A percentile compares a stretch with the other conserved stretches of the same genome.
Conservation (phyloP, 352 stramenopile species). For the Phytopythium kandeliae region DNA sequence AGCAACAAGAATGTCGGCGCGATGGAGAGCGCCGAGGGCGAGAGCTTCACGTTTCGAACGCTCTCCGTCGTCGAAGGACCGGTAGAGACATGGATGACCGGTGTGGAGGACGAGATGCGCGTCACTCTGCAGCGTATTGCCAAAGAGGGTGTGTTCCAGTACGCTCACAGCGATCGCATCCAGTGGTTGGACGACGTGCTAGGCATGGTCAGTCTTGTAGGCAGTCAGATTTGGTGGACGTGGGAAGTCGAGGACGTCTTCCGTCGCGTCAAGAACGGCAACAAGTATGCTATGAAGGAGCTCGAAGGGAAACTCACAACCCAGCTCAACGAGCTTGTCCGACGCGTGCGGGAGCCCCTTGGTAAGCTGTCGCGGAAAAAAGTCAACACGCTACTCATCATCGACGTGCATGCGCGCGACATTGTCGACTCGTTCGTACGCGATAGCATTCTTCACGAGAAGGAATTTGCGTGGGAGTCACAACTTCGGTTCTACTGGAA, state of each 20-base stretch:
- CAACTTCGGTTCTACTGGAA: conserved; percentile 90
- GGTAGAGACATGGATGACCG: conserved; percentile 93
- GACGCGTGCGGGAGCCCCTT: conserved; percentile 86
- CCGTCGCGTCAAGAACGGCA: conserved; percentile 76
- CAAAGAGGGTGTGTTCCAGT: conserved; percentile 92
- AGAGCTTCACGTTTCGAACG: conserved; percentile 83
- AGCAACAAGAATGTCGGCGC: conserved; percentile 87
- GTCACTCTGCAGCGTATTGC: conserved; percentile 83
- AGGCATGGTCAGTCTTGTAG: conserved; percentile 90
- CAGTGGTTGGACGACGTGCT: conserved; percentile 87
- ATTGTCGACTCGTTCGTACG: conserved; percentile 89
- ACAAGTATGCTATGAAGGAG: conserved; percentile 94
- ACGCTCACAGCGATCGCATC: conserved; percentile 80
- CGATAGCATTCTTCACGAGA: conserved; percentile 87
- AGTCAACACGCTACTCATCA: conserved; percentile 90
- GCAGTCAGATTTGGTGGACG: conserved; percentile 93
- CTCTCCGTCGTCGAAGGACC: conserved; percentile 83
- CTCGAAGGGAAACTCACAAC: conserved; percentile 85
- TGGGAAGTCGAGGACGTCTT: conserved; percentile 95
- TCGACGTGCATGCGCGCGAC: conserved; percentile 88
- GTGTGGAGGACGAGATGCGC: conserved; percentile 89
- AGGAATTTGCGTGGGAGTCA: conserved; percentile 89
- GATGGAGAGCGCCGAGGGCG: conserved; percentile 91
- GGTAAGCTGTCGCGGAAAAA: conserved; percentile 87
- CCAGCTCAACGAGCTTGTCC: conserved; percentile 89